Base-by-base conservation (phyloP, 495 filamentous ascomycete genomes). In the Podospora appendiculata region DNA sequence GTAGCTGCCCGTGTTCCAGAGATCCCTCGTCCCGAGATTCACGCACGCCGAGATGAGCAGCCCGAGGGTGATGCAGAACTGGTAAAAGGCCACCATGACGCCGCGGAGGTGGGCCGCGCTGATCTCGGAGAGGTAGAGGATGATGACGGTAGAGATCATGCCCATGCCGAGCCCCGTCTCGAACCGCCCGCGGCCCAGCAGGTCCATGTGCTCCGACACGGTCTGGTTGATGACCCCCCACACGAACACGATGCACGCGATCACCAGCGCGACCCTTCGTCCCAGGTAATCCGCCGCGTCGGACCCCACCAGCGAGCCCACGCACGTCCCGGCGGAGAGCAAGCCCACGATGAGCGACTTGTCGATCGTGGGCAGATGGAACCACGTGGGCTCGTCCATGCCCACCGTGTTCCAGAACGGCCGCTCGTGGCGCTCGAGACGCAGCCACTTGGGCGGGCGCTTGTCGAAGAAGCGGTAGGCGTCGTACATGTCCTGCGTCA, bases 311-410 rank as follows among this genome's bases (percentile, higher is more conserved):
- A 95, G 70, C 38, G 89, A 83, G 19, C 79, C 90, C 57, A 92
- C 86, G 73, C 92, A 91, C 4, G 90, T 95, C 50, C 90, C 90
- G 4, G 83, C 86, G 1, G 89, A 93, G 41, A 95, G 75, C 41
- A 94, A 83, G 4, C 88, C 90, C 32, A 88, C 86, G 53, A 88
- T 85, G 58, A 87, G 73, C n/a, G 87, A 87, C 41, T 49, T 48
- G 38, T 48, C 45, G 8, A 32, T 41, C 1, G 4, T 46, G 3
- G 45, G 45, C 1, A 54, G 32, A 18, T 33, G 45, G 35, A 49
- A 54, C 52, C 52, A 54, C 6, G 14, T 32, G 3, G 52, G 52
- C 4, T 33, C 40, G 4, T 4, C 25, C 13, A 14, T 45, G 25
- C 36, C 32, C 32, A 7, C 13, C 3, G 36, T 9, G 33, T 6